These are phyloP conservation scores for Gaeumannomyces sp. DNA, from an alignment of 2,329 filamentous ascomycete genomes.

Conservation along the genomic window DNA sequence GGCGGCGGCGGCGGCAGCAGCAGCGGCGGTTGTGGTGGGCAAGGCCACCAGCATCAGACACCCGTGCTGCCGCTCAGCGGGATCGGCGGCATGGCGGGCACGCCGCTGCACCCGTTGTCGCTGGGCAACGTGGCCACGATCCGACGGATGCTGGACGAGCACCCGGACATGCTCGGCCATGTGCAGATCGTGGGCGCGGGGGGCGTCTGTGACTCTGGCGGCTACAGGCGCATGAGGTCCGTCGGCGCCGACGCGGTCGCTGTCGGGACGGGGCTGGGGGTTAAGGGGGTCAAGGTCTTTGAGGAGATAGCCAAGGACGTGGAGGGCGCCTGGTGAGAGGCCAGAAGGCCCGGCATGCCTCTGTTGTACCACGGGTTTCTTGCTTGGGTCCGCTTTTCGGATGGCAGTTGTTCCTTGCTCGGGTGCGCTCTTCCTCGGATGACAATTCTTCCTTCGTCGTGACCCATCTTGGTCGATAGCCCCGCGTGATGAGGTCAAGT, in stretches of 20 bases:
- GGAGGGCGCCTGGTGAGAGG: neutral
- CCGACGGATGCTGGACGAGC: constrained; percentile 49
- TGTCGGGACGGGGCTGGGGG: constrained; percentile 63
- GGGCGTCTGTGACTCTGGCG: constrained; percentile 59
- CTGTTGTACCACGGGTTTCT: neutral
- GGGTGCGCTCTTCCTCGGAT: too few relatives aligned
- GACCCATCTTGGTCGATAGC: neutral
- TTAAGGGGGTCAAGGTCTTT: constrained; percentile 57
- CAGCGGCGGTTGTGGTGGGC: neutral
- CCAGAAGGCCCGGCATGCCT: neutral
- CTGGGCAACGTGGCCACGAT: constrained; percentile 70
- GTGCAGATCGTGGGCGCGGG: constrained; percentile 66
- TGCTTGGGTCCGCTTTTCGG: too few relatives aligned
- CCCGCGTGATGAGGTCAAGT: neutral
- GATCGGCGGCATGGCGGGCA: constrained; percentile 66
- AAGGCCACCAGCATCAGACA: constrained; percentile 20
- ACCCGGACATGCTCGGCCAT: constrained; percentile 36
- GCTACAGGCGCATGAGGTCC: constrained; percentile 57
- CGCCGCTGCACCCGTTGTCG: constrained; percentile 65
- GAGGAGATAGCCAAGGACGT: constrained; percentile 50
- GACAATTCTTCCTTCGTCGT: neutral
- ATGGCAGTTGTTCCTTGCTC: too few relatives aligned
- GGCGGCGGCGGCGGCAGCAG: constrained; percentile 7
- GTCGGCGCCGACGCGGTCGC: constrained; percentile 63
- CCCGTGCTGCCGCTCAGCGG: constrained; percentile 49